Conservation (phyloP, 1,284 basidiomycete species). For the Pseudozyma thailandica region DNA sequence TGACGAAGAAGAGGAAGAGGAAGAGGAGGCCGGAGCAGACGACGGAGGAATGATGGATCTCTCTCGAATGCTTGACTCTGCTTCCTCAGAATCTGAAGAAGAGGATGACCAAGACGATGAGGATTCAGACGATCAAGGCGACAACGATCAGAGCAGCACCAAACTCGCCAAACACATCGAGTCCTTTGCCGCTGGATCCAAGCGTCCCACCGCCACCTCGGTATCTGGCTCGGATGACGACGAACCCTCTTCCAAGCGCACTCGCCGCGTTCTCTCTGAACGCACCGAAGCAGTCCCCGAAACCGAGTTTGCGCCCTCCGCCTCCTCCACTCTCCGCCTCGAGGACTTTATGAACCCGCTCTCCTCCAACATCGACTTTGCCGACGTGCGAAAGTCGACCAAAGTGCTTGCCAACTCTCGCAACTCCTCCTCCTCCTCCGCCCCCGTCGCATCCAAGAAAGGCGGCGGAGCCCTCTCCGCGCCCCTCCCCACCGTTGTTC, state of each 20-base stretch:
- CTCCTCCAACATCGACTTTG: slow-evolving; percentile 58
- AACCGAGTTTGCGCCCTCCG: slow-evolving; percentile 69
- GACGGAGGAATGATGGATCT: slow-evolving; percentile 62
- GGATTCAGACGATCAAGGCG: slow-evolving; percentile 25
- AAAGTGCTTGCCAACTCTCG: slow-evolving; percentile 38
- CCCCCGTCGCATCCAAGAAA: slow-evolving; percentile 72
- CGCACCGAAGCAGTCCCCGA: slow-evolving; percentile 80
- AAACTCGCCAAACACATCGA: slow-evolving; percentile 46
- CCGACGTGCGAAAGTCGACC: slow-evolving; percentile 50
- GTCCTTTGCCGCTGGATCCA: slow-evolving; percentile 35
- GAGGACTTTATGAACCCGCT: slow-evolving; percentile 81
- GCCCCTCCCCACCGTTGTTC: slow-evolving; percentile 84
- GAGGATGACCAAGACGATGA: slow-evolving; percentile 24
- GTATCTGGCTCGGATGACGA: slow-evolving; percentile 23
- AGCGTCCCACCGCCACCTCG: slow-evolving; percentile 13
- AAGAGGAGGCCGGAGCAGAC: slow-evolving; percentile 46
- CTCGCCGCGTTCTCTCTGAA: slow-evolving; percentile 77
- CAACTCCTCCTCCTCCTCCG: slow-evolving; percentile 64
- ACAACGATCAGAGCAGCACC: slow-evolving; percentile 34
- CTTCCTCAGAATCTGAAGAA: slow-evolving; percentile 36
- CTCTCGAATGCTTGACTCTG: slow-evolving; percentile 60
- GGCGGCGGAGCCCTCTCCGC: slow-evolving; percentile 78
- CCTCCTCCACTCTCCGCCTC: slow-evolving; percentile 67
- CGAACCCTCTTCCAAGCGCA: slow-evolving; percentile 67
- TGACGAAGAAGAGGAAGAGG: slow-evolving; percentile 20